These are phyloP conservation scores for Picochlorum sp. DNA, from an alignment of 139 green algal species.

Conservation along the genomic window DNA sequence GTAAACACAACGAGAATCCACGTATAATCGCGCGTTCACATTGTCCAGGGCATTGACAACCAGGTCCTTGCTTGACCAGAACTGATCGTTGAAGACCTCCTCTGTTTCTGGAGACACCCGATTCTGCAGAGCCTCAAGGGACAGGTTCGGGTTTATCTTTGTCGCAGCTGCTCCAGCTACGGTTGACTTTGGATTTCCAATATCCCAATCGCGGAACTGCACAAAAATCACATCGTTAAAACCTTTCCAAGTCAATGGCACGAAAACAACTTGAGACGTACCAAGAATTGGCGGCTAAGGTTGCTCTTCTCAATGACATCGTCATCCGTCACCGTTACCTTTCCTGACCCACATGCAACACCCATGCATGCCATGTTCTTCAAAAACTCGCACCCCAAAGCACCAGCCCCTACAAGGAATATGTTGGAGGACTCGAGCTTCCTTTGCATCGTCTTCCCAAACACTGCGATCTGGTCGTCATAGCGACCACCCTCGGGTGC, in stretches of 20 bases:
- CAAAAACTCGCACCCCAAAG: slow-evolving; percentile 96
- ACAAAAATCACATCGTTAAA: not conserved
- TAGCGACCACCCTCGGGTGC: slow-evolving; percentile 51
- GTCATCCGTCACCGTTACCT: slow-evolving; percentile 86
- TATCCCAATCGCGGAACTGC: slow-evolving; percentile 89
- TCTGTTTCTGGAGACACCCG: slow-evolving; percentile 86
- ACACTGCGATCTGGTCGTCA: slow-evolving; percentile 79
- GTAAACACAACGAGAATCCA: slow-evolving; percentile 93
- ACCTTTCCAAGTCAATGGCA: not conserved
- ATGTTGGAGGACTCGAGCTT: slow-evolving; percentile 62
- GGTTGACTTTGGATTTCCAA: slow-evolving; percentile 81
- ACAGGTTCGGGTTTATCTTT: slow-evolving; percentile 73
- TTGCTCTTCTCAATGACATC: slow-evolving; percentile 98
- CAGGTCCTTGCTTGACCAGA: slow-evolving; percentile 82
- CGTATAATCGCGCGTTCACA: slow-evolving; percentile 87
- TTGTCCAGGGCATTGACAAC: slow-evolving; percentile 98
- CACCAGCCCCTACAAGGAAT: slow-evolving; percentile 94
- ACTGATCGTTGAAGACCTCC: slow-evolving; percentile 87
- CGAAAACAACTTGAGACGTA: slow-evolving; percentile 40
- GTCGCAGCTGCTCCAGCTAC: slow-evolving; percentile 64
- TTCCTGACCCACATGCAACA: slow-evolving; percentile 34
- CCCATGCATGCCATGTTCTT: slow-evolving; percentile 99
- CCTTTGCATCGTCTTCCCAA: slow-evolving; percentile 69
- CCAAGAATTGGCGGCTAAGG: slow-evolving; percentile 92
- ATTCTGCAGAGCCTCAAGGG: slow-evolving; percentile 81